Evolutionary conservation across 768 basidiomycete species (phyloP), one percentile per base, ranked within the genome.

Genomic region (Naganishia vishniacii): DNA sequence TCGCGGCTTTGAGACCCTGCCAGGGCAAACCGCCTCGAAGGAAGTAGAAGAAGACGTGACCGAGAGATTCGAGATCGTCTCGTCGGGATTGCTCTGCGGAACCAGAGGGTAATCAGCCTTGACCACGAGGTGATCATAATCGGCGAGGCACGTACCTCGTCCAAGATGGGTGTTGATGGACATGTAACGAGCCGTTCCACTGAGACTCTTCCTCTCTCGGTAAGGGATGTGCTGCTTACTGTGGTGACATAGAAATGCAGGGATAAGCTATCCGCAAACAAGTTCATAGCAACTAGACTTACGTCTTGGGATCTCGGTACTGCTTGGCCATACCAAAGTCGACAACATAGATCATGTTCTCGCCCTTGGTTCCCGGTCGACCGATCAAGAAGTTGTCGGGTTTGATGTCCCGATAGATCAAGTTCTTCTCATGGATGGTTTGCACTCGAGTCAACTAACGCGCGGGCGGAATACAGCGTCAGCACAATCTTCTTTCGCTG

Each of bases 291-390:
- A 11, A 2, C 9, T 4, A 18, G 15, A 70, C 72, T 61, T 42
- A 76, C 66, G 93, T 93, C 81, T 94, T 98, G 12, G 95, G 95
- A 78, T 99, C 95, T 60, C 95, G 88, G 75, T 97, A 99, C 78
- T 98, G 94, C 79, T 98, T 98, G 28, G 95, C 95, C 95, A 99
- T 98, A 46, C 95, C 95, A 75, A 99, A 98, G 78, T 99, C 95
- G 62, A 99, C 93, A 66, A 94, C 85, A 77, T 79, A 78, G 48
- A 81, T 72, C 44, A 69, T 81, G 75, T 93, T 94, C 16, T 90
- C 83, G 48, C 83, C 85, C 80, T 97, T 97, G 23, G 91, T 95
- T 40, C 86, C 86, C 9, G 94, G 87, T 23, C 94, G 86, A 40
- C 95, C 95, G 74, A 98, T 88, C 69, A 99, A 84, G 78, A 99